These are phyloP conservation scores for Suhomyces atakaporum DNA, from an alignment of 1,139 yeast species.

Conservation along the genomic window DNA sequence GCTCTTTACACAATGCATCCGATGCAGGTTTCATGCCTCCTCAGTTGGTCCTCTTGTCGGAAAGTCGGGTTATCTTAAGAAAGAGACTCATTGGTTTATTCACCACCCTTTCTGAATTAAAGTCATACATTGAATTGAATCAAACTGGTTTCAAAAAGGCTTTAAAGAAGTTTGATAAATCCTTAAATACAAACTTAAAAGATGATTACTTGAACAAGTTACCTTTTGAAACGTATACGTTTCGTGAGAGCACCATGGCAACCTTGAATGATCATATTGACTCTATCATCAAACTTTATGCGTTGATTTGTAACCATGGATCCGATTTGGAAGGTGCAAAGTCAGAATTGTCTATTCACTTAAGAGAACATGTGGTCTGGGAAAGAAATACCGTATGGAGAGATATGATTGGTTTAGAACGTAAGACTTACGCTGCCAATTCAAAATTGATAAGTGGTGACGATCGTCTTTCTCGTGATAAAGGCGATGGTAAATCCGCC, in stretches of 20 bases:
- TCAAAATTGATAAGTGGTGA: constrained; percentile 19
- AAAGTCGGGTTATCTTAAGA: constrained; percentile 53
- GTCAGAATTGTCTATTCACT: constrained; percentile 56
- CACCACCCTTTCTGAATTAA: constrained; percentile 63
- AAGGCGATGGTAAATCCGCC: constrained; percentile 15
- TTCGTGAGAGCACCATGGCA: constrained; percentile 27
- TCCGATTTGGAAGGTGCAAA: constrained; percentile 45
- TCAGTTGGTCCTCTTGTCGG: constrained; percentile 42
- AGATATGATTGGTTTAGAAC: constrained; percentile 42
- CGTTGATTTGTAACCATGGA: constrained; percentile 45
- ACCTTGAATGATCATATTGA: constrained; percentile 27
- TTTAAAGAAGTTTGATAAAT: constrained; percentile 69
- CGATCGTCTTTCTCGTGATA: constrained; percentile 16
- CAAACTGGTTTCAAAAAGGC: constrained; percentile 70
- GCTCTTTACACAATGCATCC: constrained; percentile 23
- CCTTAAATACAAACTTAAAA: constrained; percentile 46
- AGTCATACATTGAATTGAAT: constrained; percentile 66
- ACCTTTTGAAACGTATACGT: constrained; percentile 36
- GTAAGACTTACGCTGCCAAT: constrained; percentile 40
- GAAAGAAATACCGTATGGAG: constrained; percentile 75
- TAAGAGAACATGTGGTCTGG: constrained; percentile 76
- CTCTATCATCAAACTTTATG: constrained; percentile 39
- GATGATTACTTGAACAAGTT: constrained; percentile 38
- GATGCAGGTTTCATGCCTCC: constrained; percentile 34
- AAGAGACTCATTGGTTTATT: constrained; percentile 58